phyloP scores from a whole-genome alignment of 2,329 filamentous ascomycete genomes.

The Penicillium brevicompactum region DNA sequence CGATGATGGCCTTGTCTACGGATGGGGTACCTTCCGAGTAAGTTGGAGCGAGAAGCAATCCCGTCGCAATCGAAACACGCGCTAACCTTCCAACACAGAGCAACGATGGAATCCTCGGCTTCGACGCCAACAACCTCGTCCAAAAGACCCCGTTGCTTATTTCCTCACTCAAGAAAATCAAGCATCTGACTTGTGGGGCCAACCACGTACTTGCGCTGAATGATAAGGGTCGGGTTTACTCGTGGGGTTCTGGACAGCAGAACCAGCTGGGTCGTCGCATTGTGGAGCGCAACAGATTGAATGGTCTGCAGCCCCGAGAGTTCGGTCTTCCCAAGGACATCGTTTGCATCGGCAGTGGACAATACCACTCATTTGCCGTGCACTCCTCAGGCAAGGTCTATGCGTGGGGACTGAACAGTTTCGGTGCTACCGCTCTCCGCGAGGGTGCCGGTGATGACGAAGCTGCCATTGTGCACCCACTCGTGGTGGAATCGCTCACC shows the following conservation, averaged over 20 bases:
- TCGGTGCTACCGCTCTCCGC: constrained; percentile 73
- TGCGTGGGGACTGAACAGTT: constrained; percentile 86
- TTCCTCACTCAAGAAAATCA: constrained; percentile 57
- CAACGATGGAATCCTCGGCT: constrained; percentile 66
- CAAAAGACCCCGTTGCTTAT: constrained; percentile 52
- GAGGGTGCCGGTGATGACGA: constrained; percentile 67
- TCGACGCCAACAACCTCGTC: constrained; percentile 50
- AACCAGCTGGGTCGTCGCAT: constrained; percentile 68
- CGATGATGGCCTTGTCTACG: constrained; percentile 62
- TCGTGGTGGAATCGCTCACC: constrained; percentile 65
- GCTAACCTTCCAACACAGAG: constrained; percentile 43
- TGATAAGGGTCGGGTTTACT: constrained; percentile 60
- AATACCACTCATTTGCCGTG: constrained; percentile 80
- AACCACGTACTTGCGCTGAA: constrained; percentile 63
- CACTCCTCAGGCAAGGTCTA: constrained; percentile 70
- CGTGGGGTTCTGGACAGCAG: constrained; percentile 69
- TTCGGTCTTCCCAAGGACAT: constrained; percentile 62
- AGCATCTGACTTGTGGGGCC: constrained; percentile 56
- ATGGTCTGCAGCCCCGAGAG: constrained; percentile 58
- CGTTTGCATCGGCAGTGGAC: constrained; percentile 66
- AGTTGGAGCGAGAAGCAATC: constrained; percentile 26
- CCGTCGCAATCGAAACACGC: neutral
- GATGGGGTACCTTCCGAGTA: constrained; percentile 65
- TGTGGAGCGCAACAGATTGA: constrained; percentile 59
- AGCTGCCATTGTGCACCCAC: constrained; percentile 72